Percentiles rank a stretch among this genome's conserved stretches.
Conservation (phyloP, 179 eudicot species). For the Heliamphora pulchella region DNA sequence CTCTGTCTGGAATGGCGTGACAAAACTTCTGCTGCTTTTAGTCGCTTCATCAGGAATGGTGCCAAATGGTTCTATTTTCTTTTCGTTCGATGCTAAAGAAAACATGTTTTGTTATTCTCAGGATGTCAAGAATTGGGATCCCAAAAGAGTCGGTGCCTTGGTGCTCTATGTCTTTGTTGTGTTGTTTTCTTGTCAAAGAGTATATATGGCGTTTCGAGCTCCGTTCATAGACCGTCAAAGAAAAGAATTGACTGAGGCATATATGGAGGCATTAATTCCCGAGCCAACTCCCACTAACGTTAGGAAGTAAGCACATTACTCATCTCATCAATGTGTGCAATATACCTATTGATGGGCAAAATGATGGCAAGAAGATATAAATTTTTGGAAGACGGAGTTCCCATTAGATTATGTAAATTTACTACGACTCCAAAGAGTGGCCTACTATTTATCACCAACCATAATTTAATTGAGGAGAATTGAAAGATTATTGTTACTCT, state of each 20-base stretch:
- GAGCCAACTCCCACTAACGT: slow-evolving; percentile 73
- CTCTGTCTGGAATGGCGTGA: background rate
- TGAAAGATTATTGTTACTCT: too few species aligned
- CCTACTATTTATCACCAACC: background rate
- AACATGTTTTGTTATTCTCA: slow-evolving; percentile 26
- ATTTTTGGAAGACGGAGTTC: background rate
- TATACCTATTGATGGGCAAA: background rate
- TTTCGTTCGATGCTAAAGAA: too few species aligned
- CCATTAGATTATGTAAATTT: background rate
- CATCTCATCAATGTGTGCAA: background rate
- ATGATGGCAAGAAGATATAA: background rate
- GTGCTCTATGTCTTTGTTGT: slow-evolving; percentile 44
- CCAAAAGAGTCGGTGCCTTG: slow-evolving; percentile 61
- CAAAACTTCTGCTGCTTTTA: too few species aligned
- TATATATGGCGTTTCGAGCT: slow-evolving; percentile 55
- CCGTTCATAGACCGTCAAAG: slow-evolving; percentile 52
- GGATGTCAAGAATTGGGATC: slow-evolving; percentile 77
- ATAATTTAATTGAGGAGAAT: background rate
- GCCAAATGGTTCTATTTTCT: too few species aligned
- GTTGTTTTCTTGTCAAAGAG: slow-evolving; percentile 45
- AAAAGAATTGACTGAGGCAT: slow-evolving; percentile 64
- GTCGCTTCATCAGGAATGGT: too few species aligned
- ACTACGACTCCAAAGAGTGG: background rate
- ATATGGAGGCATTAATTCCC: slow-evolving; percentile 90
- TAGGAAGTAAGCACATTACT: slow-evolving; percentile 41